Evolutionary conservation across 352 stramenopile species (phyloP).

Genomic region (Phytopythium mirpurense): DNA sequence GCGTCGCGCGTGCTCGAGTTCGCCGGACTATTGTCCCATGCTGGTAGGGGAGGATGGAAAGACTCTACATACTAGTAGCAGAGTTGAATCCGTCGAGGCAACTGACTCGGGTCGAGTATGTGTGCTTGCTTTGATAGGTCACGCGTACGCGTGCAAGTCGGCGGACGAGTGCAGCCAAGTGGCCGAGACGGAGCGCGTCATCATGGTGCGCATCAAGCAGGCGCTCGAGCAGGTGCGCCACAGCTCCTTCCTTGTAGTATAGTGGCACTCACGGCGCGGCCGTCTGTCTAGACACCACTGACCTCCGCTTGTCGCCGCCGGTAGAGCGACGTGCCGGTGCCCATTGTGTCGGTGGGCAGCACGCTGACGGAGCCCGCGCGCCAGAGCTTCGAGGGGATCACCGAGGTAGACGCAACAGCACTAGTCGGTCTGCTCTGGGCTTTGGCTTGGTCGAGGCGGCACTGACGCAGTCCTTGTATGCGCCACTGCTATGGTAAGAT

Average conservation of each 20-base stretch:
- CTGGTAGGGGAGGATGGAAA: constrained; percentile 27
- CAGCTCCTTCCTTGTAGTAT: background rate
- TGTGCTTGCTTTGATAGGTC: constrained; percentile 18
- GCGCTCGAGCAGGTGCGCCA: constrained; percentile 30
- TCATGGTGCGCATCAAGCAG: constrained; percentile 64
- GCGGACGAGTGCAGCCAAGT: constrained; percentile 42
- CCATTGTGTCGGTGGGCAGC: constrained; percentile 58
- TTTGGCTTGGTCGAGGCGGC: background rate
- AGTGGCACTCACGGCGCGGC: no score
- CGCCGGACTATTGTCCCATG: constrained; percentile 54
- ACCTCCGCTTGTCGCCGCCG: background rate
- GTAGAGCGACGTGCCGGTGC: constrained; percentile 42
- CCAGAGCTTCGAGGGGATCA: constrained; percentile 61
- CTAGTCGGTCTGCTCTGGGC: background rate
- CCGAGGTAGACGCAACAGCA: constrained; percentile 25
- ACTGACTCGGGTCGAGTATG: background rate
- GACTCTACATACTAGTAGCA: no score
- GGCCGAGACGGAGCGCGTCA: constrained; percentile 50
- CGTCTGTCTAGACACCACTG: background rate
- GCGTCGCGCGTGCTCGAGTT: constrained; percentile 47
- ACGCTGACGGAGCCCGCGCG: constrained; percentile 60
- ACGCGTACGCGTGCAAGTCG: constrained; percentile 51
- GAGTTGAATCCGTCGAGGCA: background rate
- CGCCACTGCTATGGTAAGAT: constrained; percentile 23
- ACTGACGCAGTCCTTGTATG: background rate